Base-by-base conservation (phyloP, 2,329 filamentous ascomycete genomes). In the Calonectria leucothoes region DNA sequence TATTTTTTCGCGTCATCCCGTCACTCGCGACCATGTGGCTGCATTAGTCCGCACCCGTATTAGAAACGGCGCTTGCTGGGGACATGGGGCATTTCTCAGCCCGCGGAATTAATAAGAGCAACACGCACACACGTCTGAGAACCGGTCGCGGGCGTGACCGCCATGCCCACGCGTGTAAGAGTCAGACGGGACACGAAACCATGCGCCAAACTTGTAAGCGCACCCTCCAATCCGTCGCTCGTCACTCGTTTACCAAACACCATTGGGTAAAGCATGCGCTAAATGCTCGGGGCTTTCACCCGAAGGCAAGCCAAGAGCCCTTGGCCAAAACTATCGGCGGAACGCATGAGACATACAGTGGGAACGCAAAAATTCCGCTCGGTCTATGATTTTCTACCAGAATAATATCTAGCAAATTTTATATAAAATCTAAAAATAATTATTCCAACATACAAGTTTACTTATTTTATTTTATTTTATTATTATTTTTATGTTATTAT, bases 1-100 rank as follows among this genome's bases (percentile, higher is more conserved):
- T 31, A n/a, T 61, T 17, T 64, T 48, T 48, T 48, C 59, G 31
- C 59, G 37, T 64, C 59, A 64, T 64, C 59, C 59, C 59, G 37
- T 33, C 25, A 64, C 23, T 48, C 29, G 5, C 20, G 20, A 10
- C 39, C 59, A 11, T 10, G 59, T 64, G 59, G 59, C 59, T 48
- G 59, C 59, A 64, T 48, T 64, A 64, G 39, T 15, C 27, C 12
- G 14, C 17, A 27, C 37, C 14, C 55, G 37, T 27, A 25, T 37
- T 61, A 14, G 48, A 27, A 48, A 42, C 42, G 39, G 59, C 27
- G 23, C 35, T 37, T 39, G 33, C 35, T 17, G 33, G 35, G 42
- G 37, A n/a, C n/a, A n/a, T n/a, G n/a, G 33, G 52, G 55, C 33
- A 61, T 61, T 61, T 61, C 35, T 61, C 55, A 39, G 33, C 55